Evolutionary conservation across 352 stramenopile species (phyloP).

Genomic region (Hyaloperonospora arabidopsidis): DNA sequence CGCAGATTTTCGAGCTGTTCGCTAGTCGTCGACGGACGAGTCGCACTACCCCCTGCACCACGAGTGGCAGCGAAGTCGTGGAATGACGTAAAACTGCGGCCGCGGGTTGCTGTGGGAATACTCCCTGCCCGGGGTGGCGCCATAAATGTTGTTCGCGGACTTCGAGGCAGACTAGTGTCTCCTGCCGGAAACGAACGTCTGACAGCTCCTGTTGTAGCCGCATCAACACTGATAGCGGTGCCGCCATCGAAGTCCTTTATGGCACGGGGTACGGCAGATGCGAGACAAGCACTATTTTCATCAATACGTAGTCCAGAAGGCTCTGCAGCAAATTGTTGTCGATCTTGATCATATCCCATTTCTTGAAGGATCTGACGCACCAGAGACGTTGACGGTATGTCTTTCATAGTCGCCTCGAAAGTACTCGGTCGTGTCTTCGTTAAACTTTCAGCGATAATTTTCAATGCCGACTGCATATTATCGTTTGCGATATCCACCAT

Average conservation of each 20-base stretch:
- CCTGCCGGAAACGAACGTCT: slow-evolving; percentile 40
- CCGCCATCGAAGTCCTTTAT: slow-evolving; percentile 18
- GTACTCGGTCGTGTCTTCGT: slow-evolving; percentile 37
- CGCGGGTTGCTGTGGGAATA: slow-evolving; percentile 17
- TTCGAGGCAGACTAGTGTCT: slow-evolving; percentile 14
- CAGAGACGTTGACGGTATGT: slow-evolving; percentile 48
- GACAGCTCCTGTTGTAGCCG: slow-evolving; percentile 19
- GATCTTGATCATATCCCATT: slow-evolving; percentile 28
- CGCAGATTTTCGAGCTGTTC: slow-evolving; percentile 24
- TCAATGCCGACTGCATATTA: slow-evolving; percentile 64
- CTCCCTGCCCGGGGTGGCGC: slow-evolving; percentile 14
- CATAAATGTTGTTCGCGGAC: slow-evolving; percentile 15
- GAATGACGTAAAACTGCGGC: slow-evolving; percentile 44
- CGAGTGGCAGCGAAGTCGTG: slow-evolving; percentile 33
- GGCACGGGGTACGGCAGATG: slow-evolving; percentile 10
- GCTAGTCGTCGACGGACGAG: slow-evolving; percentile 20
- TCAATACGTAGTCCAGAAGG: slow-evolving; percentile 15
- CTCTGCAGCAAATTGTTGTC: slow-evolving; percentile 18
- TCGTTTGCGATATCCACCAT: slow-evolving; percentile 64
- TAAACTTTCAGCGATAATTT: slow-evolving; percentile 59
- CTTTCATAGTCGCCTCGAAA: slow-evolving; percentile 55
- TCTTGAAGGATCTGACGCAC: slow-evolving; percentile 40
- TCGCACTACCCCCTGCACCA: slow-evolving; percentile 9
- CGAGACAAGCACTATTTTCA: slow-evolving; percentile 11
- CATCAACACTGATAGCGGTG: slow-evolving; percentile 5